phyloP scores from a whole-genome alignment of 148 eudicot species.

The Heliamphora exappendiculata region DNA sequence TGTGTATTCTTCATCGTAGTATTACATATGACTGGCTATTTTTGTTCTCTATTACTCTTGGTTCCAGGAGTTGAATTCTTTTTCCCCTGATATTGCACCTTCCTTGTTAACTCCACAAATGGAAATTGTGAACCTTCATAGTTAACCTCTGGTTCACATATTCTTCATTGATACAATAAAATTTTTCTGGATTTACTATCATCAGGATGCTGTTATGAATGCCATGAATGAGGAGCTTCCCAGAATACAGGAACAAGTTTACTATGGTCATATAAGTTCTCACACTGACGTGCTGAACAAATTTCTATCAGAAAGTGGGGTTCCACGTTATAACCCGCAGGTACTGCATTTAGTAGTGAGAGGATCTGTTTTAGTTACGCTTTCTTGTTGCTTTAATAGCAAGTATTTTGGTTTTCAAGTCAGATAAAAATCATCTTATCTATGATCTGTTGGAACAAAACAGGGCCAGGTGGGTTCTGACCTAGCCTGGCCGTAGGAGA shows the following conservation, averaged over 20 bases:
- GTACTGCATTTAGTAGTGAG: too few relatives aligned
- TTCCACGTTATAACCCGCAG: slow-evolving; percentile 89
- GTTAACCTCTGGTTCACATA: slow-evolving; percentile 2
- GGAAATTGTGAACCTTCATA: neutral
- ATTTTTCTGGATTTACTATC: slow-evolving; percentile 1
- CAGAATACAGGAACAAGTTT: slow-evolving; percentile 94
- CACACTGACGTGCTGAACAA: slow-evolving; percentile 86
- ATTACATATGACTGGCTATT: neutral
- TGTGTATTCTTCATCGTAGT: neutral
- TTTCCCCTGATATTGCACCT: neutral
- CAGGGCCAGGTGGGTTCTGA: too few relatives aligned
- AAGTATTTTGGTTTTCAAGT: too few relatives aligned
- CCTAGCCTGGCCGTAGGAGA: too few relatives aligned
- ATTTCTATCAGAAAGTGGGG: slow-evolving; percentile 80
- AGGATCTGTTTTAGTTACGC: too few relatives aligned
- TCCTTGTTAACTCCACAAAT: neutral
- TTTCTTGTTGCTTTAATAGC: too few relatives aligned
- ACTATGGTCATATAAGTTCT: slow-evolving; percentile 82
- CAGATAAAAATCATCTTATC: too few relatives aligned
- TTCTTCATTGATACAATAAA: slow-evolving; percentile 1
- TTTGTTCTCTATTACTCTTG: neutral
- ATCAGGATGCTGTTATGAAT: slow-evolving; percentile 69
- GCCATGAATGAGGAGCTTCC: slow-evolving; percentile 97
- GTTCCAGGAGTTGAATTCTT: neutral
- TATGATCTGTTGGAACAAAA: too few relatives aligned